These are phyloP conservation scores for Colletotrichum lindemuthianum DNA, from an alignment of 2,329 filamentous ascomycete genomes.

Conservation along the genomic window DNA sequence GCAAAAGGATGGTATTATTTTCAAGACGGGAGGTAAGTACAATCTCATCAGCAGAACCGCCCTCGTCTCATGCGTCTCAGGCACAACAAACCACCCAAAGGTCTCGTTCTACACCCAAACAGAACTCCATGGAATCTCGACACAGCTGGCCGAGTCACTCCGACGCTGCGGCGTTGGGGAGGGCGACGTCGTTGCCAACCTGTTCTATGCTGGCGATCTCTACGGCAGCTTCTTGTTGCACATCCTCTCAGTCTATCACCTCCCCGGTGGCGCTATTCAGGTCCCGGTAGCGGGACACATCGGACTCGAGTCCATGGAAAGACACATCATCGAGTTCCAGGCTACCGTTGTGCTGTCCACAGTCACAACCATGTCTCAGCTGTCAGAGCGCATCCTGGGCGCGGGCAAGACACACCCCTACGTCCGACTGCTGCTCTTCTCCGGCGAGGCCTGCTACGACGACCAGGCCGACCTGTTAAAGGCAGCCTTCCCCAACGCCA, in stretches of 20 bases:
- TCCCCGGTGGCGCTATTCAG: slow-evolving; percentile 20
- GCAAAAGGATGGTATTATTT: slow-evolving; percentile 27
- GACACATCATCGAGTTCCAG: slow-evolving; percentile 25
- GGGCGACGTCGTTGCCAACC: slow-evolving; percentile 27
- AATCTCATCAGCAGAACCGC: not conserved
- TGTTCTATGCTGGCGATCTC: slow-evolving; percentile 32
- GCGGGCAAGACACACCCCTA: slow-evolving; percentile 6
- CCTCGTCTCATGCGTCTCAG: not conserved
- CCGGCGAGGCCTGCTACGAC: slow-evolving; percentile 30
- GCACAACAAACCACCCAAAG: slow-evolving; percentile 30
- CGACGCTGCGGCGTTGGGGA: slow-evolving; percentile 16
- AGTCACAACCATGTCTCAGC: slow-evolving; percentile 26
- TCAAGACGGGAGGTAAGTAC: slow-evolving; percentile 26
- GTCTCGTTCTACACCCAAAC: slow-evolving; percentile 26
- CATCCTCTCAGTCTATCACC: slow-evolving; percentile 28
- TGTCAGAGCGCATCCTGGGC: slow-evolving; percentile 15
- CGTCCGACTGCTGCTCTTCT: slow-evolving; percentile 28
- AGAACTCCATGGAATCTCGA: slow-evolving; percentile 22
- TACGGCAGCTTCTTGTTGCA: slow-evolving; percentile 32
- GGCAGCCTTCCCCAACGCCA: slow-evolving; percentile 26
- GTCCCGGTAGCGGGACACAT: slow-evolving; percentile 27
- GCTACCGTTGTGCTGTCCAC: slow-evolving; percentile 23
- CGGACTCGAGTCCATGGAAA: slow-evolving; percentile 25
- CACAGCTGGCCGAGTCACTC: slow-evolving; percentile 21
- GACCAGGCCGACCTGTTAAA: slow-evolving; percentile 20